Conservation (phyloP, 176 grass and related monocot genomes). For the Oryza meridionalis region DNA sequence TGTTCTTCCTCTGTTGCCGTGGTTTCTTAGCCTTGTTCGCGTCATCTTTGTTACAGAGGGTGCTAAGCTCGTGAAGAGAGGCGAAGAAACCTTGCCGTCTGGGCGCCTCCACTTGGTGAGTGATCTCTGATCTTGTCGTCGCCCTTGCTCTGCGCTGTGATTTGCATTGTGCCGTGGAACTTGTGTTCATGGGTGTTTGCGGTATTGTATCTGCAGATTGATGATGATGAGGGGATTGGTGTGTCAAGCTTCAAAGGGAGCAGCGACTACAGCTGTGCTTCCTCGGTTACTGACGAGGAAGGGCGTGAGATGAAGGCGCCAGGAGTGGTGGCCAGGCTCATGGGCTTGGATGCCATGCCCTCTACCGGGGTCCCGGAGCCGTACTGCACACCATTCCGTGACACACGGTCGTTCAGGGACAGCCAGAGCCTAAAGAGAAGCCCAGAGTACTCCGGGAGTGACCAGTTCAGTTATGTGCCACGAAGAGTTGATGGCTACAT, state of each 20-base stretch:
- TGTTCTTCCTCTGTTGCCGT: background rate
- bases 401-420: conserved; percentile 60
- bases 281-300: conserved; percentile 78
- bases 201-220: conserved; percentile 41
- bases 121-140: background rate
- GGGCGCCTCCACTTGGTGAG: conserved; percentile 65
- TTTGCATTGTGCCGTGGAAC: background rate
- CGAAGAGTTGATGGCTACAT: conserved; percentile 57
- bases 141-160: background rate
- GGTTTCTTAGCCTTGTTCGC: background rate
- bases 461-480: conserved; percentile 43
- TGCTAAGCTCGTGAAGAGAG: conserved; percentile 65
- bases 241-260: conserved; percentile 67
- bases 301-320: conserved; percentile 63
- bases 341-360: conserved; percentile 93
- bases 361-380: conserved; percentile 49
- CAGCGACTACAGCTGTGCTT: conserved; percentile 72
- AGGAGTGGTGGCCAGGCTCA: conserved; percentile 86
- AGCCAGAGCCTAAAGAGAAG: conserved; percentile 56
- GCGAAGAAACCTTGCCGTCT: conserved; percentile 55
- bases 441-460: conserved; percentile 48
- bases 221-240: conserved; percentile 62
- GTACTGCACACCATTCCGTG: conserved; percentile 68
- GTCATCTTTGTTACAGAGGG: conserved; percentile 56
- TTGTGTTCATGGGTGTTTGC: background rate